A percentile compares a stretch with the other conserved stretches of the same genome.
These are phyloP conservation scores for Murraya paniculata DNA, from an alignment of 345 rosid genomes.

Conservation along the genomic window DNA sequence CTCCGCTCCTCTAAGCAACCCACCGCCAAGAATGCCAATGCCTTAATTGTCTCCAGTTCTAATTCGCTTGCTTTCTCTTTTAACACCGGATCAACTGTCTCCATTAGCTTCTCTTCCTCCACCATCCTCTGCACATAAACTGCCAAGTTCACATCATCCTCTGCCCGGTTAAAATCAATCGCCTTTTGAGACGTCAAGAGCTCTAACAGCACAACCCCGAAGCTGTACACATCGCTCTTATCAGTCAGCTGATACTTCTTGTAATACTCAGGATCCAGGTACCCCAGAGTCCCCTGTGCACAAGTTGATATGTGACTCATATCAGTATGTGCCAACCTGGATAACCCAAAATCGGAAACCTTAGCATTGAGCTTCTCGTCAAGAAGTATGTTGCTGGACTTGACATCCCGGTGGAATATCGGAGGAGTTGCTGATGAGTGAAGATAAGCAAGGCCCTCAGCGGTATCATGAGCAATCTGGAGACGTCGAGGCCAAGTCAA, in stretches of 20 bases:
- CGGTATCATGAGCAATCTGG: constrained; percentile 36
- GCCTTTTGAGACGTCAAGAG: constrained; percentile 44
- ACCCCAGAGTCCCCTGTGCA: constrained; percentile 54
- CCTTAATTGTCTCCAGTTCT: constrained; percentile 52
- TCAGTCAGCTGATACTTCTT: constrained; percentile 45
- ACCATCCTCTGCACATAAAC: constrained; percentile 36
- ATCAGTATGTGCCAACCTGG: constrained; percentile 42
- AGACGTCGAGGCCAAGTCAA: constrained; percentile 39
- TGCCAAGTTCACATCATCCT: constrained; percentile 47
- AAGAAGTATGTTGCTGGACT: constrained; percentile 53
- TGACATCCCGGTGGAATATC: constrained; percentile 50
- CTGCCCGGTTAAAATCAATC: constrained; percentile 38
- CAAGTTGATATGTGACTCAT: constrained; percentile 48
- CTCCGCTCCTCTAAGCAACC: constrained; percentile 57
- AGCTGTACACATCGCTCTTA: constrained; percentile 56
- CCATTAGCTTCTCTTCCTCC: constrained; percentile 41
- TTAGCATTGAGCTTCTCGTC: constrained; percentile 43
- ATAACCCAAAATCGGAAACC: constrained; percentile 51
- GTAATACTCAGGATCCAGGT: constrained; percentile 50
- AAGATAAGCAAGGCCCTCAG: constrained; percentile 46
- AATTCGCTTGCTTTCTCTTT: constrained; percentile 26
- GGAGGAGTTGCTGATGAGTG: constrained; percentile 45
- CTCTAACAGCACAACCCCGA: constrained; percentile 51
- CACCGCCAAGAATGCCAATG: constrained; percentile 40
- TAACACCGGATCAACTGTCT: constrained; percentile 31